Base-by-base conservation (phyloP, 2,329 filamentous ascomycete species). In the Corinectria fuckeliana region DNA sequence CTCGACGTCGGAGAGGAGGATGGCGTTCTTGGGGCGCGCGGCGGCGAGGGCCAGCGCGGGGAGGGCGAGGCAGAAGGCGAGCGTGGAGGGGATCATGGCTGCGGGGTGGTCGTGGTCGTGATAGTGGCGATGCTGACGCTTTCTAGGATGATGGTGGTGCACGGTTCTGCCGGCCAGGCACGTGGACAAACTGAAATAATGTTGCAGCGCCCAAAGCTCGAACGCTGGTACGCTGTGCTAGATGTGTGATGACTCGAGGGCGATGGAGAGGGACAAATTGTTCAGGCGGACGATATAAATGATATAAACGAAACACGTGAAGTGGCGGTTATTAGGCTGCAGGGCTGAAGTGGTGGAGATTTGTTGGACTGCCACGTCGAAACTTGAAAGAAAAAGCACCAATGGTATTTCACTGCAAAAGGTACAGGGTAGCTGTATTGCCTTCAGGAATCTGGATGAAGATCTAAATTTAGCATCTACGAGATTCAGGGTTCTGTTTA, bases 1-100 rank as follows among this genome's bases (percentile, higher is more conserved):
- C 66, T 91, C 85, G 55, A 98, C 90, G 2, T 81, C 69, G 23
- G 83, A 86, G 67, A 87, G 81, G 58, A 84, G 81, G 71, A 87
- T 82, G 57, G 84, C 84, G 69, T 85, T 77, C 36, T 77, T 79
- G 57, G 82, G 78, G 7, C 72, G 71, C 3, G 68, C 61, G 21
- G 72, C 63, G 44, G 69, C 51, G 38, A 68, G 55, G 57, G 68
- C 45, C 49, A 73, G 66, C 49, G 66, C 42, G 14, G 71, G 69
- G 36, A 74, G 63, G 53, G 62, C 20, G 59, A 74, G 53, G 50
- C 66, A 9, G 51, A 66, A 45, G 50, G 64, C 48, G 39, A 71
- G 41, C 10, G 51, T 58, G 48, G 65, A 48, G 51, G 69, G 56
- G 50, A 71, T 71, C 75, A 77, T 77, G 56, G 34, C 65, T 50